Percentiles rank a stretch among this genome's conserved stretches.
These are phyloP conservation scores for Colletotrichum noveboracense DNA, from an alignment of 2,329 filamentous ascomycete species.

Conservation along the genomic window DNA sequence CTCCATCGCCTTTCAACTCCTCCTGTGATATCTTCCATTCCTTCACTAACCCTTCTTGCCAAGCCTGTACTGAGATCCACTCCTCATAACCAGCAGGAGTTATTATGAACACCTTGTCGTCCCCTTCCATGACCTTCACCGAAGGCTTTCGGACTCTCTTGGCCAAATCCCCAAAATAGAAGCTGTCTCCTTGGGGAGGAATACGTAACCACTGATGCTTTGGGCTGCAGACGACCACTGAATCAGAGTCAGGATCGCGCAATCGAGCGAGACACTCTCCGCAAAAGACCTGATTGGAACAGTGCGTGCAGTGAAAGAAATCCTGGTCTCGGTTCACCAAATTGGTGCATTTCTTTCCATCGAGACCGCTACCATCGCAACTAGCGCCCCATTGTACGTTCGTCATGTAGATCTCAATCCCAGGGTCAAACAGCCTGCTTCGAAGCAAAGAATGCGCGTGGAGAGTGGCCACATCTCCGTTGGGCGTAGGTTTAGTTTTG, in stretches of 20 bases:
- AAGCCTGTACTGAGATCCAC: neutral
- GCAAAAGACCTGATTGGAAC: neutral
- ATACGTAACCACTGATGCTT: neutral
- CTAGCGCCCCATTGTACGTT: neutral
- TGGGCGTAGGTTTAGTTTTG: neutral
- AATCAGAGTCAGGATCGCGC: neutral
- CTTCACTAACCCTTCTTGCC: neutral
- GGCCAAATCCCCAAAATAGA: neutral
- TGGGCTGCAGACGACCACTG: neutral
- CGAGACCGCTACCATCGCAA: neutral
- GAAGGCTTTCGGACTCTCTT: neutral
- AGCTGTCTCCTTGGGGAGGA: neutral
- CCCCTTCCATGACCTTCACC: neutral
- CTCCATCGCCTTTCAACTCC: neutral
- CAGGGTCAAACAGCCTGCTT: neutral
- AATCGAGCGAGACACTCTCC: neutral
- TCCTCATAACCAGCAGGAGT: neutral
- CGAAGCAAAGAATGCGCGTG: neutral
- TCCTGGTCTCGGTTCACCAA: neutral
- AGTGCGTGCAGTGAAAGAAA: neutral
- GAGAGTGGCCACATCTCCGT: accelerated
- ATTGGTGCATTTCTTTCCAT: neutral
- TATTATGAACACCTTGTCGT: neutral
- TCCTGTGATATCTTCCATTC: neutral
- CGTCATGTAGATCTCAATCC: neutral